Percentiles rank a stretch among this genome's conserved stretches.
Conservation (phyloP, 768 basidiomycete species). For the Pisolithus marmoratus region DNA sequence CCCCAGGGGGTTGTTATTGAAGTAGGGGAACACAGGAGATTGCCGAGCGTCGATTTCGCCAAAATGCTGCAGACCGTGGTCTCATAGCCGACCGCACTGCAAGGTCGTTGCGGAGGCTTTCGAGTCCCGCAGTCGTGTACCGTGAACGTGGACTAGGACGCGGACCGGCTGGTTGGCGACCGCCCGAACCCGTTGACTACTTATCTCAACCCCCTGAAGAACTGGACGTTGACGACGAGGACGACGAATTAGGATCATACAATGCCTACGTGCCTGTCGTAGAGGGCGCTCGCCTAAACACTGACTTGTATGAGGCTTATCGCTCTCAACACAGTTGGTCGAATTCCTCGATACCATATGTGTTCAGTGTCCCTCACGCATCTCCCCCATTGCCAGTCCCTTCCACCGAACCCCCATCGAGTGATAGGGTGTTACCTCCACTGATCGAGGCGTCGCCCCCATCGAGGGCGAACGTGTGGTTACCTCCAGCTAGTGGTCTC, state of each 20-base stretch:
- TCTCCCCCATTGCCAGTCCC: constrained; percentile 25
- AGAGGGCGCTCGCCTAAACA: constrained; percentile 53
- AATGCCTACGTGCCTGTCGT: constrained; percentile 28
- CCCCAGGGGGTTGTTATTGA: constrained; percentile 2
- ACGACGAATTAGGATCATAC: constrained; percentile 53
- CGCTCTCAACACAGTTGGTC: constrained; percentile 31
- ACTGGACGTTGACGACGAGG: constrained; percentile 59
- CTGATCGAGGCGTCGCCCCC: constrained; percentile 23
- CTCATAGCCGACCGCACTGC: constrained; percentile 67
- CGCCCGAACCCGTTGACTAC: constrained; percentile 45
- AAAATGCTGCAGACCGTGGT: constrained; percentile 44
- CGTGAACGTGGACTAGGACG: constrained; percentile 39
- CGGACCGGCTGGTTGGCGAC: constrained; percentile 24
- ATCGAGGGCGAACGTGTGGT: constrained; percentile 14
- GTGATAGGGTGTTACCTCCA: constrained; percentile 24
- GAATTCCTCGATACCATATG: constrained; percentile 21
- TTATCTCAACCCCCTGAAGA: constrained; percentile 48
- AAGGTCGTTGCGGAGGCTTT: constrained; percentile 53
- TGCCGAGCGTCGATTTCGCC: constrained; percentile 62
- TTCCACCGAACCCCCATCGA: constrained; percentile 13
- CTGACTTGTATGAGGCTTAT: constrained; percentile 65
- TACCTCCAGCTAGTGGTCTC: constrained; percentile 18
- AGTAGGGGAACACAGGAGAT: constrained; percentile 48
- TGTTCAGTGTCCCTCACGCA: constrained; percentile 16
- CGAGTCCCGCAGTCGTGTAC: constrained; percentile 49